A percentile compares a stretch with the other conserved stretches of the same genome.
Evolutionary conservation across 2,329 filamentous ascomycete species (phyloP).

Genomic region (Dendrostoma leiphaemia): DNA sequence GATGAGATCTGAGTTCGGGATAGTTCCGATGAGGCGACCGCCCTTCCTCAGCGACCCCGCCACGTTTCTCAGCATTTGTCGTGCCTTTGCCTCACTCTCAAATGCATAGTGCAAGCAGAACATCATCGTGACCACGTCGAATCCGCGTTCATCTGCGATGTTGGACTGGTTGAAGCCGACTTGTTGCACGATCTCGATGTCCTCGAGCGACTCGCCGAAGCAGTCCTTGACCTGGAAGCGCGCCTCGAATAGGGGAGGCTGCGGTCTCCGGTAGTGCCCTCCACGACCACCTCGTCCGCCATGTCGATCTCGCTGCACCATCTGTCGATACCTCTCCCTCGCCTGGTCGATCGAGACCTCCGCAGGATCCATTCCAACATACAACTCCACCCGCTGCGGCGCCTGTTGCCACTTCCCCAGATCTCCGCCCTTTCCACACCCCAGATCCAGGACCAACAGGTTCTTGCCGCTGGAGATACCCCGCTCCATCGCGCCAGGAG

Average conservation of each 20-base stretch:
- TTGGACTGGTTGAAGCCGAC: constrained; percentile 83
- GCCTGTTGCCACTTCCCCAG: constrained; percentile 94
- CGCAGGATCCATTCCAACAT: constrained; percentile 91
- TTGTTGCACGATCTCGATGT: constrained; percentile 76
- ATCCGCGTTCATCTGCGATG: constrained; percentile 73
- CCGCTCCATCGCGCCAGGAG: constrained; percentile 56
- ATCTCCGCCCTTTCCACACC: constrained; percentile 95
- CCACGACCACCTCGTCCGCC: constrained; percentile 47
- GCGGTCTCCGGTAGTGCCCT: constrained; percentile 43
- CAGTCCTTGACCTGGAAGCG: constrained; percentile 92
- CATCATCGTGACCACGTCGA: constrained; percentile 98
- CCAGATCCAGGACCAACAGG: constrained; percentile 85
- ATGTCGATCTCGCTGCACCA: constrained; percentile 61
- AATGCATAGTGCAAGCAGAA: constrained; percentile 99
- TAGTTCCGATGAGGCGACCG: constrained; percentile 89
- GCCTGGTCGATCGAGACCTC: constrained; percentile 92
- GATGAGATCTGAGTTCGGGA: constrained; percentile 94
- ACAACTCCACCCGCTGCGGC: constrained; percentile 85
- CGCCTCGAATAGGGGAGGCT: constrained; percentile 70
- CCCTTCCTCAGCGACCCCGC: constrained; percentile 89
- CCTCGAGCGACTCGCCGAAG: constrained; percentile 79
- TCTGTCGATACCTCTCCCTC: constrained; percentile 74
- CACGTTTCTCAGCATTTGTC: constrained; percentile 91
- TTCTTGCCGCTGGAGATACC: constrained; percentile 53
- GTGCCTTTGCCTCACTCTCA: constrained; percentile 84